phyloP scores from a whole-genome alignment of 352 stramenopile species.

The Elongisporangium senticosum region DNA sequence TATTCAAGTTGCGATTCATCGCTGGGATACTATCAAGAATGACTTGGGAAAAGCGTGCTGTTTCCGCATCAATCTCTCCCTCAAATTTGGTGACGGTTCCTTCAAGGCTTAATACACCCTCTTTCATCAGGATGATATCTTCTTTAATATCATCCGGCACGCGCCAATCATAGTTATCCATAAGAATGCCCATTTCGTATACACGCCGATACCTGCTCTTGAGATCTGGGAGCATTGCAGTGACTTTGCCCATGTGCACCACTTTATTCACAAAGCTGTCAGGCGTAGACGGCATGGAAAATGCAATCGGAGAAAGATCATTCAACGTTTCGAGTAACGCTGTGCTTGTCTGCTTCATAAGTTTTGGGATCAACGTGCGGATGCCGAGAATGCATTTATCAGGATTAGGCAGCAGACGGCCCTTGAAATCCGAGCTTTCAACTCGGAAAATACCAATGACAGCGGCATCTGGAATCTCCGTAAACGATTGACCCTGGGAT shows the following conservation, averaged over 20 bases:
- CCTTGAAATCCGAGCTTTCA: constrained; percentile 86
- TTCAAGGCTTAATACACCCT: constrained; percentile 88
- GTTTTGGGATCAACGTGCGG: constrained; percentile 72
- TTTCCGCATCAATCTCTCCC: constrained; percentile 89
- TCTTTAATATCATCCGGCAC: constrained; percentile 91
- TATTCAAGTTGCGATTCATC: constrained; percentile 58
- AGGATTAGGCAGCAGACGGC: constrained; percentile 82
- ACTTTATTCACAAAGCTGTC: constrained; percentile 87
- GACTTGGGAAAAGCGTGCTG: constrained; percentile 84
- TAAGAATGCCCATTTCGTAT: constrained; percentile 85
- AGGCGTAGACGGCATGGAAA: constrained; percentile 55
- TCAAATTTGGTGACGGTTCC: constrained; percentile 86
- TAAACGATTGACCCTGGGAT: constrained; percentile 71
- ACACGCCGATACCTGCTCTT: constrained; percentile 69
- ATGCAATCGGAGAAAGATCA: constrained; percentile 78
- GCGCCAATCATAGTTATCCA: constrained; percentile 90
- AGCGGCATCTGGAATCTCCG: constrained; percentile 72
- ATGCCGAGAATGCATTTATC: constrained; percentile 85
- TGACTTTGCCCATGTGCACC: constrained; percentile 81
- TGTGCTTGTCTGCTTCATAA: constrained; percentile 85
- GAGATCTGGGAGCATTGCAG: constrained; percentile 53
- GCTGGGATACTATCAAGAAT: constrained; percentile 87
- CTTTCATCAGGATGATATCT: constrained; percentile 92
- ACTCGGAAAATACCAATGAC: constrained; percentile 92
- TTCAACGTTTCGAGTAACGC: constrained; percentile 80